Conservation (phyloP, 2,329 filamentous ascomycete genomes). For the Zymoseptoria crescenta region DNA sequence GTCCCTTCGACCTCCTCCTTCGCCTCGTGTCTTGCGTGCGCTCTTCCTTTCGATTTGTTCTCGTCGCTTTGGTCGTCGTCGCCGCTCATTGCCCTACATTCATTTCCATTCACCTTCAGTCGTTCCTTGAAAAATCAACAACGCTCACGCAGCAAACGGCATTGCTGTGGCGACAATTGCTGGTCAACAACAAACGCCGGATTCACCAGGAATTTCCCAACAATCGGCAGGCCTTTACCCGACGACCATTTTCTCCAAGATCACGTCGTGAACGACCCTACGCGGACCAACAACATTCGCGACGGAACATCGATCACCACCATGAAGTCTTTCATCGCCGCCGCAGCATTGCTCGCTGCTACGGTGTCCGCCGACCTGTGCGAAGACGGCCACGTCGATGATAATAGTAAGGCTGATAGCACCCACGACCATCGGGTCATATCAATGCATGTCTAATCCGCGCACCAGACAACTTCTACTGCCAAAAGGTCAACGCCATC, state of each 20-base stretch:
- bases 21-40: too few relatives aligned
- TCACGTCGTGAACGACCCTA: not conserved
- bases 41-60: not conserved
- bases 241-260: not conserved
- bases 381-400: constrained; percentile 24
- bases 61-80: not conserved
- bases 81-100: not conserved
- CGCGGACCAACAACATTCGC: not conserved
- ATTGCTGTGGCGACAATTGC: not conserved
- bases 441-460: not conserved
- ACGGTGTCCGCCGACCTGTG: constrained; percentile 24
- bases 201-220: not conserved
- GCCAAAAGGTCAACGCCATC: constrained; percentile 56
- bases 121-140: not conserved
- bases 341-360: constrained; percentile 26
- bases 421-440: not conserved
- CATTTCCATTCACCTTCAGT: not conserved
- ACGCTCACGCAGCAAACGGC: not conserved
- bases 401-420: constrained; percentile 8
- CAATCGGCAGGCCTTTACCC: not conserved
- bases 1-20: not conserved
- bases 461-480: constrained; percentile 57
- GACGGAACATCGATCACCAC: constrained; percentile 5
- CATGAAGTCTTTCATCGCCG: constrained; percentile 27
- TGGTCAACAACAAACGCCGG: not conserved